phyloP scores from a whole-genome alignment of 1,284 basidiomycete species.

The Boletus subluridellus region DNA sequence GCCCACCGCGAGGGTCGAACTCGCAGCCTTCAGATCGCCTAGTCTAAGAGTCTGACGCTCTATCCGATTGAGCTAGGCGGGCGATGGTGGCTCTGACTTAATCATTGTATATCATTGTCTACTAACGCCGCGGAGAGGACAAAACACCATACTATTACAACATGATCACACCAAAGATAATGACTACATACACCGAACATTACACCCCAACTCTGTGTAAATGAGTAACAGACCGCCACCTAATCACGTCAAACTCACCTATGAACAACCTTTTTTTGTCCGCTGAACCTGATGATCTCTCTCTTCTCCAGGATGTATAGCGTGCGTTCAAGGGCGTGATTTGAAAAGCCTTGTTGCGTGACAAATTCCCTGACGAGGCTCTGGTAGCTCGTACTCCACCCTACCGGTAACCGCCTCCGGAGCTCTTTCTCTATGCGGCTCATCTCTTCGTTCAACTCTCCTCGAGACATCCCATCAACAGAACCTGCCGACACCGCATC shows the following conservation, averaged over 20 bases:
- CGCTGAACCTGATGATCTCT: constrained; percentile 80
- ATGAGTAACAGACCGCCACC: constrained; percentile 1
- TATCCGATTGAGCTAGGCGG: constrained; percentile 85
- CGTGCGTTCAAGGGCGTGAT: constrained; percentile 90
- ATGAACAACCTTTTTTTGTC: constrained; percentile 56
- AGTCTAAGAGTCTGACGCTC: constrained; percentile 71
- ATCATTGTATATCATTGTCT: neutral
- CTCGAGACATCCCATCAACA: constrained; percentile 89
- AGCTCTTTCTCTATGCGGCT: constrained; percentile 90
- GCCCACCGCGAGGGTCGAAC: constrained; percentile 91
- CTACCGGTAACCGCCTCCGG: constrained; percentile 84
- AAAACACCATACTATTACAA: neutral
- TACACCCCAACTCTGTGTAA: constrained; percentile 32
- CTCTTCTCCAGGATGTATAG: constrained; percentile 93
- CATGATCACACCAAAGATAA: neutral
- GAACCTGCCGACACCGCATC: constrained; percentile 94
- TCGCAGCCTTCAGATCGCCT: constrained; percentile 79
- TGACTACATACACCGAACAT: neutral
- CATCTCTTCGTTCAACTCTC: constrained; percentile 94
- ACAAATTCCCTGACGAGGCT: constrained; percentile 95
- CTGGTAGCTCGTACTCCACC: constrained; percentile 96
- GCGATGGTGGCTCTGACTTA: constrained; percentile 27
- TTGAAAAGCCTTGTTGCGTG: constrained; percentile 84
- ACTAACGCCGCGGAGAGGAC: neutral
- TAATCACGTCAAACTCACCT: constrained; percentile 30